Conservation (phyloP, 2,329 filamentous ascomycete genomes). For the Macrophomina tecta region DNA sequence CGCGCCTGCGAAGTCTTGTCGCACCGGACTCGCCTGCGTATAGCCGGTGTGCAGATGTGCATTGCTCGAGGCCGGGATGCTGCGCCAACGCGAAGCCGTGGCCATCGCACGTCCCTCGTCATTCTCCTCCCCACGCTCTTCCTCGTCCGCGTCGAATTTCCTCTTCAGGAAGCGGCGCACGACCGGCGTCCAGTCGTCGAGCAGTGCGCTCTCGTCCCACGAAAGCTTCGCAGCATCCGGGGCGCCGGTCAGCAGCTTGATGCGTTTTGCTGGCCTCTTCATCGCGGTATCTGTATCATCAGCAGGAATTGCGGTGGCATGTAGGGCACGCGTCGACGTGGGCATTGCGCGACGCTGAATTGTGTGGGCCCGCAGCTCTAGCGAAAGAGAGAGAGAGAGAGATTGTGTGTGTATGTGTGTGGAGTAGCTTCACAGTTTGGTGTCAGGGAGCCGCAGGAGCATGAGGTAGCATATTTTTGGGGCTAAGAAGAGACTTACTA, state of each 20-base stretch:
- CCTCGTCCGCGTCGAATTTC: constrained; percentile 2
- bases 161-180: constrained; percentile 50
- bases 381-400: neutral
- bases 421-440: no score
- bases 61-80: neutral
- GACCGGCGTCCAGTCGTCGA: constrained; percentile 53
- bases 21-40: constrained; percentile 16
- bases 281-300: neutral
- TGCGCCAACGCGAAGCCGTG: constrained; percentile 3
- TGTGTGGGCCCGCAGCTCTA: neutral
- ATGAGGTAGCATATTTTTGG: no score
- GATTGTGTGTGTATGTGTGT: neutral
- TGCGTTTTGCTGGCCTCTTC: constrained; percentile 28
- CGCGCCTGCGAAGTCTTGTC: neutral
- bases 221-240: constrained; percentile 60
- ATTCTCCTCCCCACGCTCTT: neutral
- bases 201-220: constrained; percentile 61
- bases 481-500: no score
- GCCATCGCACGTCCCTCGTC: neutral
- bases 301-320: neutral
- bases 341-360: constrained; percentile 2
- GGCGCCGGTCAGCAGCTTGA: constrained; percentile 66
- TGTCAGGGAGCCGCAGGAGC: no score
- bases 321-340: constrained; percentile 5
- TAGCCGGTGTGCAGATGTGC: constrained; percentile 8